Base-by-base conservation (phyloP, 129 eudicot species). In the Pulicaria dysenterica region DNA sequence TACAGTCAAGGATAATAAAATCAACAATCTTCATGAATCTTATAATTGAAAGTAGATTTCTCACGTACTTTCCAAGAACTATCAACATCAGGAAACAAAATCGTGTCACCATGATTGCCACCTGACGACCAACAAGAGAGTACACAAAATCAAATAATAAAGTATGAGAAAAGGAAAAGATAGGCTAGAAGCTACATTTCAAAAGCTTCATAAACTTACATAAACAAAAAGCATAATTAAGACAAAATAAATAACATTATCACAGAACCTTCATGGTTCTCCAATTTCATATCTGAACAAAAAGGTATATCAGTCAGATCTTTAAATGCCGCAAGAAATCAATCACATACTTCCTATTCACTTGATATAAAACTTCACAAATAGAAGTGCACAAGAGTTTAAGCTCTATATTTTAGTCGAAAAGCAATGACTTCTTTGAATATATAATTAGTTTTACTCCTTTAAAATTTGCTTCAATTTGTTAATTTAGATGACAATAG, bases 41-140 rank as follows among this genome's bases (percentile, higher is more conserved):
- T 77, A 49, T 4, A 44, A 9, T 37, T 70, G 17, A 75, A 51
- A 54, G 45, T 42, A 64, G 62, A 7, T 34, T 11, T 61, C 40
- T 77, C 58, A 80, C 88, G 6, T 86, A 92, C 97, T 82, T 86
- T 89, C 94, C 97, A 92, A 59, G 96, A 72, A 83, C 96, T 92
- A 73, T 89, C 88, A 16, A 92, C 97, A 70, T 84, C 91, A 58
- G 97, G 97, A 71, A 92, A 92, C 86, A 92, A 39, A 68, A 65
- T 84, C 40, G 86, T 79, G 59, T 92, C 97, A n/a, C 85, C 73
- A 9, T 85, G 86, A 62, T 75, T 77, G 61, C 83, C 92, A 82
- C 97, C 97, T 91, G 82, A 70, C 75, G 58, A 45, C 41, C 64
- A 53, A 39, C 40, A 19, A 39, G 24, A 56, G 38, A 24, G 43